These are phyloP conservation scores for Skeletonema tropicum DNA, from an alignment of 108 stramenopile genomes.

Conservation along the genomic window DNA sequence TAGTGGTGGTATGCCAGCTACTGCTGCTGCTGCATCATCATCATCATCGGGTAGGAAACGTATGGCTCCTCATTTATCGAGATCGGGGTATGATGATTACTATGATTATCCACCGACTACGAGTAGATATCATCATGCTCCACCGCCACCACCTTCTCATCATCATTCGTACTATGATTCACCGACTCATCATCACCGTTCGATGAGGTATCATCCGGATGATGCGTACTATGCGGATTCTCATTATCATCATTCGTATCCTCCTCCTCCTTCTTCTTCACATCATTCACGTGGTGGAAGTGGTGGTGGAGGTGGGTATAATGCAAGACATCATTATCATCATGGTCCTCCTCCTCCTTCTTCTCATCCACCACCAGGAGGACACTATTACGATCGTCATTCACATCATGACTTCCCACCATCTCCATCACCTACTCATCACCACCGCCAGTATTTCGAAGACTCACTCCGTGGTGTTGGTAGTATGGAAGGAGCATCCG, in stretches of 20 bases:
- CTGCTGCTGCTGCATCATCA: background rate
- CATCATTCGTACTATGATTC: background rate
- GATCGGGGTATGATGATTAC: background rate
- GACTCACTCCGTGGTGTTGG: background rate
- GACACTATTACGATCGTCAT: background rate
- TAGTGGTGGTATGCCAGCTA: background rate
- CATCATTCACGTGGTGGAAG: background rate
- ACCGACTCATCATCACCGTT: background rate
- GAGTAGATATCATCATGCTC: background rate
- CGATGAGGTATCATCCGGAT: background rate
- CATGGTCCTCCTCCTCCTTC: background rate
- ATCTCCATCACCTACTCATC: background rate
- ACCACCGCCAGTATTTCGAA: background rate
- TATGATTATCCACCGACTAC: background rate
- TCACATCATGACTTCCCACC: background rate
- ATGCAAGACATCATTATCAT: background rate
- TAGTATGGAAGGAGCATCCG: background rate
- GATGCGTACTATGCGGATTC: background rate
- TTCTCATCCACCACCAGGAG: background rate
- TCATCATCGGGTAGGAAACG: background rate
- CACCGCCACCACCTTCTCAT: background rate
- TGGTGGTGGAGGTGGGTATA: background rate
- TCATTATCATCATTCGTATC: background rate
- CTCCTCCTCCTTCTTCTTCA: background rate
- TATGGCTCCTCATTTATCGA: background rate